These are phyloP conservation scores for Alternaria alternata DNA, from an alignment of 2,329 filamentous ascomycete species.

Conservation along the genomic window DNA sequence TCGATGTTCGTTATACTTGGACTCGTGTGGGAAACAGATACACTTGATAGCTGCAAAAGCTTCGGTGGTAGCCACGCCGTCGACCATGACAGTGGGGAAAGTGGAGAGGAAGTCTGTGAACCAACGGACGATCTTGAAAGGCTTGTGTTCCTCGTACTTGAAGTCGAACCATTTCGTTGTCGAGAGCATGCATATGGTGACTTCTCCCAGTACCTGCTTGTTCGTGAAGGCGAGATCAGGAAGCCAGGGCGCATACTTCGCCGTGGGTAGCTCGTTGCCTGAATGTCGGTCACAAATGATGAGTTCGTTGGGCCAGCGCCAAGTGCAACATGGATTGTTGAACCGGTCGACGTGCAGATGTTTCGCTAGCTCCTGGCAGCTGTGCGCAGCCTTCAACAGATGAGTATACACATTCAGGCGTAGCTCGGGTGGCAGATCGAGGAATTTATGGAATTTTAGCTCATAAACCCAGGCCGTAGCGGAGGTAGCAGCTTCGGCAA, in stretches of 20 bases:
- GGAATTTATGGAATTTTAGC: not conserved
- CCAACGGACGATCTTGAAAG: not conserved
- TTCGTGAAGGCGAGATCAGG: not conserved
- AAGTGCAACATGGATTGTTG: not conserved
- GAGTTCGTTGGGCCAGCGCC: not conserved
- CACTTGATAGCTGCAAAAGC: not conserved
- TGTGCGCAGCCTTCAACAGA: not conserved
- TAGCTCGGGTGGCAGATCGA: not conserved
- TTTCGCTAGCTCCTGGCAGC: not conserved
- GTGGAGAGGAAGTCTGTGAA: not conserved
- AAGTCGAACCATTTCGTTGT: conserved; percentile 2
- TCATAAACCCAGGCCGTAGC: not conserved
- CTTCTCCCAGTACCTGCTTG: not conserved
- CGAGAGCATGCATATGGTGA: not conserved
- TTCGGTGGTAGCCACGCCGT: not conserved
- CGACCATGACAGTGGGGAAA: not conserved
- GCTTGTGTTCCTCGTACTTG: not conserved
- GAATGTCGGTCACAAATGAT: not conserved
- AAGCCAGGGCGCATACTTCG: not conserved
- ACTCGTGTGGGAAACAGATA: not conserved
- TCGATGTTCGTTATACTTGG: not conserved
- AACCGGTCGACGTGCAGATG: not conserved
- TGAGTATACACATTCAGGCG: not conserved
- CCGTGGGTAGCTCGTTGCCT: not conserved
- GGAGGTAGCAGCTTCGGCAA: not conserved